Evolutionary conservation across 2,329 filamentous ascomycete genomes (phyloP).

Genomic region (Penicillium expansum): DNA sequence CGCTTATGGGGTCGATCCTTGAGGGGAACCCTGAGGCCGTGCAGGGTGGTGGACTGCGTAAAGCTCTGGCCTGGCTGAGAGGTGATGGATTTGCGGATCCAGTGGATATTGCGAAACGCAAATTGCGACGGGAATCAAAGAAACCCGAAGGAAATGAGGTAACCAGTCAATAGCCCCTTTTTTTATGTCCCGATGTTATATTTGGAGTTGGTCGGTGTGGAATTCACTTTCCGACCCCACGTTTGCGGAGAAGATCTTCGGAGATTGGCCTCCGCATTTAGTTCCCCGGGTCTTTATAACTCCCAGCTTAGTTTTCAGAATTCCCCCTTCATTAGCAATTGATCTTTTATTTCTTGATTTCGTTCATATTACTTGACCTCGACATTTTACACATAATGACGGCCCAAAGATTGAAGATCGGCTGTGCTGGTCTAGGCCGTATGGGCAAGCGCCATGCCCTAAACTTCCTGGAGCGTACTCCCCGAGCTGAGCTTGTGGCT

Average conservation of each 20-base stretch:
- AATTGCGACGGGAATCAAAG: constrained; percentile 29
- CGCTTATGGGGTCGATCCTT: constrained; percentile 73
- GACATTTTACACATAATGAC: constrained; percentile 22
- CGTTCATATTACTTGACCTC: not conserved
- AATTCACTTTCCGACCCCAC: constrained; percentile 23
- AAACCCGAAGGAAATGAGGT: constrained; percentile 16
- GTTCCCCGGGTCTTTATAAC: not conserved
- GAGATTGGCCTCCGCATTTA: constrained; percentile 20
- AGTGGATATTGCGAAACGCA: constrained; percentile 47
- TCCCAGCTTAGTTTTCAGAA: not conserved
- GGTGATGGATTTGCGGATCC: constrained; percentile 75
- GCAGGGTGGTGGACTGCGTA: constrained; percentile 64
- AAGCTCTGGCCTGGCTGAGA: constrained; percentile 69
- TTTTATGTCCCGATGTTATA: not conserved
- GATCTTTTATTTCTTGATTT: not conserved
- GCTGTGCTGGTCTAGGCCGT: constrained; percentile 50
- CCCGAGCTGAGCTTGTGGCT: constrained; percentile 51
- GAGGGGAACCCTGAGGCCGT: constrained; percentile 69
- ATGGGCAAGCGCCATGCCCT: constrained; percentile 53
- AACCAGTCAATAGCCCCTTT: not conserved
- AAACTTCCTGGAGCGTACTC: constrained; percentile 49
- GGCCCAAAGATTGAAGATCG: constrained; percentile 42
- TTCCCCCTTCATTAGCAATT: not conserved
- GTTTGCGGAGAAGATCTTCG: constrained; percentile 12
- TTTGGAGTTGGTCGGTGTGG: constrained; percentile 5